Evolutionary conservation across 2,329 filamentous ascomycete genomes (phyloP).

Genomic region (Claviceps sorghi): DNA sequence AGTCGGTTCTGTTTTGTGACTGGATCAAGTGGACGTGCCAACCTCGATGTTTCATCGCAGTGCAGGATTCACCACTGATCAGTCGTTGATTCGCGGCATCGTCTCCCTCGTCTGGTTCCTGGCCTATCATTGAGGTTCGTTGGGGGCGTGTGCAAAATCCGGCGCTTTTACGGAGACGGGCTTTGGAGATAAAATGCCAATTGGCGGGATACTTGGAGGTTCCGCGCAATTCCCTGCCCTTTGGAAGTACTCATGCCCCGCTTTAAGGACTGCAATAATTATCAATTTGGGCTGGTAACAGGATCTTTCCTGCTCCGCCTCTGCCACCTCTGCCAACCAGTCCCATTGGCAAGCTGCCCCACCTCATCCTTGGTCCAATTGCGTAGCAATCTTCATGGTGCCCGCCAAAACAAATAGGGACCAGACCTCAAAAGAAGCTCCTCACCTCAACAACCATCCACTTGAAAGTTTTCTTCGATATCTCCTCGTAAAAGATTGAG

Average conservation of each 20-base stretch:
- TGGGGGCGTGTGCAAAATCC: not conserved
- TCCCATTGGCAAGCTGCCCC: slow-evolving; percentile 8
- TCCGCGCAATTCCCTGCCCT: not conserved
- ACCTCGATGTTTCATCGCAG: not conserved
- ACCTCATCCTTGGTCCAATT: slow-evolving; percentile 8
- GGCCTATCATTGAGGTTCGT: not conserved
- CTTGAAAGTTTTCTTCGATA: not conserved
- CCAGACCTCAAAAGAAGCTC: not conserved
- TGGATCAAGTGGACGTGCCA: not conserved
- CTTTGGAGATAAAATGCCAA: not conserved
- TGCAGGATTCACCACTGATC: not conserved
- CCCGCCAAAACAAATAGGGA: slow-evolving; percentile 4
- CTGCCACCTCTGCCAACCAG: not conserved
- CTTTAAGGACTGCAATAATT: not conserved
- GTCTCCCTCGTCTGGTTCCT: not conserved
- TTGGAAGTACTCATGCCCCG: not conserved
- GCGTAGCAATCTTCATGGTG: slow-evolving; percentile 1
- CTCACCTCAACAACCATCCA: slow-evolving; percentile 5
- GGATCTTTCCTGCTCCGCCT: slow-evolving; percentile 11
- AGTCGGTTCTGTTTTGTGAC: not conserved
- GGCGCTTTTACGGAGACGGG: not conserved
- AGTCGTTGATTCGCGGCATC: not conserved
- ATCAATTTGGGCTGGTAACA: slow-evolving; percentile 1
- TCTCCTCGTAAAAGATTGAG: not conserved
- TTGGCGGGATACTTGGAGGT: not conserved